These are phyloP conservation scores for Cutaneotrichosporon sp. DNA, from an alignment of 1,284 basidiomycete genomes.

Conservation along the genomic window DNA sequence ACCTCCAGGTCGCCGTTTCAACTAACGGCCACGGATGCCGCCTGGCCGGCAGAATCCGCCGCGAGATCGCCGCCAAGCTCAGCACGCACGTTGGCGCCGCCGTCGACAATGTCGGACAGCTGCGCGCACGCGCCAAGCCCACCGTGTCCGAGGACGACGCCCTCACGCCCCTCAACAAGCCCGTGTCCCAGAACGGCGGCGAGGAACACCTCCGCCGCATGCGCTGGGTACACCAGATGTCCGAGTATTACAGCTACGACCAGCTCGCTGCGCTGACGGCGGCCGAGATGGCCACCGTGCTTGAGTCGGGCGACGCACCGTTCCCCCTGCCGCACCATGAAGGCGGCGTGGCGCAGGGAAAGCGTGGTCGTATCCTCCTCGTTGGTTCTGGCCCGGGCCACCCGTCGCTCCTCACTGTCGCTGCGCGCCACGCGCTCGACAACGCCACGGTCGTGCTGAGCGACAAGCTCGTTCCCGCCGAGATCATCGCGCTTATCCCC, in stretches of 20 bases:
- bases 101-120: conserved; percentile 66
- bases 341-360: conserved; percentile 9
- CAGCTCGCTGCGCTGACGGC: conserved; percentile 65
- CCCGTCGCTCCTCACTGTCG: conserved; percentile 81
- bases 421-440: conserved; percentile 72
- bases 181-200: conserved; percentile 59
- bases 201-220: conserved; percentile 56
- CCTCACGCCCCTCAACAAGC: conserved; percentile 66
- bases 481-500: conserved; percentile 83
- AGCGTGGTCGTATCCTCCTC: conserved; percentile 69
- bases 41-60: conserved; percentile 68
- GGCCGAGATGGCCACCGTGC: conserved; percentile 62
- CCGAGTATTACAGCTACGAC: conserved; percentile 87
- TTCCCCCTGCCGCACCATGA: conserved; percentile 33
- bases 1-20: conserved; percentile 80
- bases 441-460: conserved; percentile 81
- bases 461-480: conserved; percentile 93
- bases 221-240: conserved; percentile 85
- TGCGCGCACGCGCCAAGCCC: conserved; percentile 62
- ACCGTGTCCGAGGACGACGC: conserved; percentile 51
- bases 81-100: conserved; percentile 71
- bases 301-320: conserved; percentile 39
- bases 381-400: conserved; percentile 94
- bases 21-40: conserved; percentile 91
- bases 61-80: conserved; percentile 74